Base-by-base conservation (phyloP, 441 rosid genomes). In the Populus hybrid region DNA sequence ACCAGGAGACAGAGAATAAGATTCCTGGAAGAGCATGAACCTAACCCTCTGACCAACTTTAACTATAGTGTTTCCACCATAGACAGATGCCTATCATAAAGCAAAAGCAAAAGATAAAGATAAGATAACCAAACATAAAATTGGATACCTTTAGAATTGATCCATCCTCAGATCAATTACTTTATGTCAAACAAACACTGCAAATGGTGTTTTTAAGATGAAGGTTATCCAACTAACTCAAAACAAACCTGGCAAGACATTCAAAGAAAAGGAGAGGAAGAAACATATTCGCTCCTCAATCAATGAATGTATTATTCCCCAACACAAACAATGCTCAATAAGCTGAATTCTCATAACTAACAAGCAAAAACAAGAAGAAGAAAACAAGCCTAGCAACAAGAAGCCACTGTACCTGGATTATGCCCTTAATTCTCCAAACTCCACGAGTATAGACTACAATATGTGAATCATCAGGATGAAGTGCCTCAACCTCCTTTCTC, bases 401-500 rank as follows among this genome's bases (percentile, higher is more conserved):
- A 68, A 28, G 21, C 14, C 3, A 10, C 33, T 6, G 56, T 87
- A 94, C 98, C 98, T 93, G 97, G 76, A 94, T 93, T 29, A 94
- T 93, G 85, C 98, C 98, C 86, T 94, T 94, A 63, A 94, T 93
- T 85, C 97, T 88, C 99, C 99, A 94, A 81, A 93, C 97, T 71
- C 99, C 98, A 66, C 84, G 95, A 3, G 84, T 86, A 56, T 89
- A 86, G 33, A 94, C 80, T 21, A 94, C 98, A 42, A 94, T 84
- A 76, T 91, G 98, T 2, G 97, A 84, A 83, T 94, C 98, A 78
- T 94, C 98, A 0, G 98, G 98, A 77, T 94, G 94, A 80, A 94
- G 97, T 64, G 89, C 97, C 88, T 88, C 83, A 61, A 94, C 98
- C 85, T 94, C 98, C 83, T 82, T 93, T 74, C 98, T 86, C 28